These are phyloP conservation scores for Pseudogymnoascus verrucosus DNA, from an alignment of 2,329 filamentous ascomycete species.

Conservation along the genomic window DNA sequence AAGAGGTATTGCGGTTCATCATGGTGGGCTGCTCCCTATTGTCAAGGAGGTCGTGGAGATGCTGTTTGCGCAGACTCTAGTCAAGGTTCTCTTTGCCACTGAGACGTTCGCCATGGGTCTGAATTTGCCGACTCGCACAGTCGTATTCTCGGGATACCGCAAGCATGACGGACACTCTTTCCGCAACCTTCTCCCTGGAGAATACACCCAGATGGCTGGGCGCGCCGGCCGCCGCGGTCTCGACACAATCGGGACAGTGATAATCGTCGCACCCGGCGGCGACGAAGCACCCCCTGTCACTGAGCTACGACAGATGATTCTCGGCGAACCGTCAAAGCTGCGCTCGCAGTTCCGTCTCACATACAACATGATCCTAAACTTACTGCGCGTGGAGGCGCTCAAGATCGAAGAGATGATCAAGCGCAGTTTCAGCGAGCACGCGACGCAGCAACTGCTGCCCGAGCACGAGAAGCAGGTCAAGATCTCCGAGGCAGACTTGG, in stretches of 20 bases:
- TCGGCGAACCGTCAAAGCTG: slow-evolving; percentile 90
- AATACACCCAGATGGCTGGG: slow-evolving; percentile 98
- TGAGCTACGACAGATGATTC: slow-evolving; percentile 84
- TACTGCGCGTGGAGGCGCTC: slow-evolving; percentile 87
- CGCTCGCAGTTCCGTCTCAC: slow-evolving; percentile 93
- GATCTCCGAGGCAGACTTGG: slow-evolving; percentile 82
- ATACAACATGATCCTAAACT: slow-evolving; percentile 98
- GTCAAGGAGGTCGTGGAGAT: slow-evolving; percentile 98
- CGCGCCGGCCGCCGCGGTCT: slow-evolving; percentile 87
- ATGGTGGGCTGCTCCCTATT: slow-evolving; percentile 88
- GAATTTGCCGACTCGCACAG: slow-evolving; percentile 89
- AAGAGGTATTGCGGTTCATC: slow-evolving; percentile 89
- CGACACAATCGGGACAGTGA: slow-evolving; percentile 87
- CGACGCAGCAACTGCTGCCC: slow-evolving; percentile 85
- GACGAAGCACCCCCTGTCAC: slow-evolving; percentile 83
- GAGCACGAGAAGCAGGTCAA: slow-evolving; percentile 95
- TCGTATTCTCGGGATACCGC: slow-evolving; percentile 93
- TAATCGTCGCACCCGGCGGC: slow-evolving; percentile 73
- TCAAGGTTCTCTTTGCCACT: slow-evolving; percentile 95
- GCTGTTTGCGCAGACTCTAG: slow-evolving; percentile 85
- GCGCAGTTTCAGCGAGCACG: slow-evolving; percentile 96
- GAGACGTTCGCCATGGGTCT: slow-evolving; percentile 99
- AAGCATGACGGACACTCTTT: slow-evolving; percentile 94
- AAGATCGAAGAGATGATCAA: slow-evolving; percentile 99
- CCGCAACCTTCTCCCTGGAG: slow-evolving; percentile 82